These are phyloP conservation scores for Ramularia endophylla DNA, from an alignment of 2,329 filamentous ascomycete species.

Conservation along the genomic window DNA sequence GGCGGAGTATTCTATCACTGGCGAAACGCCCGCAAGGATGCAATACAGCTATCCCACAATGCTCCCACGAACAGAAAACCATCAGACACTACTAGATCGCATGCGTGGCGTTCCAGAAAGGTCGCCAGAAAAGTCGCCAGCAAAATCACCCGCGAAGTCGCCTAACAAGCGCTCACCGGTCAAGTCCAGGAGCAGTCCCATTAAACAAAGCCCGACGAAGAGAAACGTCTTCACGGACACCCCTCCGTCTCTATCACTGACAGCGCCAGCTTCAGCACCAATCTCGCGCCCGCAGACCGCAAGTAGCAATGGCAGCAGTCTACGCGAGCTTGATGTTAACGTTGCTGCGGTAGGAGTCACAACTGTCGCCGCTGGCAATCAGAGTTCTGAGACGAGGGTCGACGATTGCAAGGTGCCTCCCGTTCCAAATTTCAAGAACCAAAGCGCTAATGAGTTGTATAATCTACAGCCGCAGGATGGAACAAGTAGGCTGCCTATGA, in stretches of 20 bases:
- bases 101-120: slow-evolving; percentile 39
- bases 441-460: slow-evolving; percentile 31
- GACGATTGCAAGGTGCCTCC: slow-evolving; percentile 21
- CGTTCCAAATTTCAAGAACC: slow-evolving; percentile 40
- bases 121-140: slow-evolving; percentile 30
- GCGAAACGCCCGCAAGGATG: slow-evolving; percentile 74
- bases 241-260: slow-evolving; percentile 15
- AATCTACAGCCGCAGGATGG: slow-evolving; percentile 4
- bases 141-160: slow-evolving; percentile 9
- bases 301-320: slow-evolving; percentile 26
- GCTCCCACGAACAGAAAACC: slow-evolving; percentile 68
- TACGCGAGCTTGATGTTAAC: slow-evolving; percentile 46
- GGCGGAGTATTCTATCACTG: slow-evolving; percentile 77
- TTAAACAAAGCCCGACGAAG: slow-evolving; percentile 29
- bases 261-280: slow-evolving; percentile 20
- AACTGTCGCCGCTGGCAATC: slow-evolving; percentile 15
- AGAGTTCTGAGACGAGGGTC: slow-evolving; percentile 28
- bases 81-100: slow-evolving; percentile 52
- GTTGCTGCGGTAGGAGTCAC: slow-evolving; percentile 25
- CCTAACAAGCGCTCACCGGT: slow-evolving; percentile 25
- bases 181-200: slow-evolving; percentile 24
- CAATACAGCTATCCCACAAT: slow-evolving; percentile 74
- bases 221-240: slow-evolving; percentile 30
- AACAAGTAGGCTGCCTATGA: slow-evolving; percentile 41
- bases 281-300: slow-evolving; percentile 23